Evolutionary conservation across 2,329 filamentous ascomycete genomes (phyloP).

Genomic region (Didymella arachidicola): DNA sequence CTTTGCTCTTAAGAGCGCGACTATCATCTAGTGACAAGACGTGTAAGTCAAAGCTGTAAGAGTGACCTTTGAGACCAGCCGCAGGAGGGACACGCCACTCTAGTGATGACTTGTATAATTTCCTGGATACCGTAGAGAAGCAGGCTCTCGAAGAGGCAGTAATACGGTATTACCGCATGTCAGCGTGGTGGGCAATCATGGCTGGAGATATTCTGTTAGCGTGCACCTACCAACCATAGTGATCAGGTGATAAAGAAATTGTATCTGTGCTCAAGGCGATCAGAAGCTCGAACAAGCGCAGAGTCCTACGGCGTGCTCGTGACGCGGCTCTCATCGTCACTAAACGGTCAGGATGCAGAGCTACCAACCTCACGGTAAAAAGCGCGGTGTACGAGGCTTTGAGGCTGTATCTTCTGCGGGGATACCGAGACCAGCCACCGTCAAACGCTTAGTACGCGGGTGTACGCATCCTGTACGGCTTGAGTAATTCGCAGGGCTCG

Average conservation of each 20-base stretch:
- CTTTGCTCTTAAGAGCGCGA: not conserved
- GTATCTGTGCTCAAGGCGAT: slow-evolving; percentile 15
- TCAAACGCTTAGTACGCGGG: slow-evolving; percentile 7
- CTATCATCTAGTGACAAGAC: not conserved
- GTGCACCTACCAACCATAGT: not conserved
- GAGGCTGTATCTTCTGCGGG: slow-evolving; percentile 14
- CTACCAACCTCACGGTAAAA: slow-evolving; percentile 9
- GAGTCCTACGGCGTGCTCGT: slow-evolving; percentile 9
- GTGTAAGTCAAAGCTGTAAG: not conserved
- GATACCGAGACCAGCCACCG: slow-evolving; percentile 16
- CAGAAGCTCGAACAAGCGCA: slow-evolving; percentile 13
- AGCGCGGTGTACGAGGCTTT: slow-evolving; percentile 4
- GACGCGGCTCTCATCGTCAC: slow-evolving; percentile 3
- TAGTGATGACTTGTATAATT: not conserved
- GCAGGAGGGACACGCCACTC: not conserved
- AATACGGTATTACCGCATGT: not conserved
- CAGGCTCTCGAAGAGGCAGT: not conserved
- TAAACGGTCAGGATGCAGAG: not conserved
- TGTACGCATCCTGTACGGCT: not conserved
- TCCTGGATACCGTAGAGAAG: not conserved
- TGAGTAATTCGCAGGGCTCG: not conserved
- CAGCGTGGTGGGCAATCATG: not conserved
- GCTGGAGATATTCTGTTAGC: not conserved
- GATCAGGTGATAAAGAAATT: slow-evolving; percentile 6
- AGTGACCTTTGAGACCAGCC: not conserved